Percentiles rank a stretch among this genome's conserved stretches.
phyloP scores from a whole-genome alignment of 2,329 filamentous ascomycete species.

The Alternaria sp. region DNA sequence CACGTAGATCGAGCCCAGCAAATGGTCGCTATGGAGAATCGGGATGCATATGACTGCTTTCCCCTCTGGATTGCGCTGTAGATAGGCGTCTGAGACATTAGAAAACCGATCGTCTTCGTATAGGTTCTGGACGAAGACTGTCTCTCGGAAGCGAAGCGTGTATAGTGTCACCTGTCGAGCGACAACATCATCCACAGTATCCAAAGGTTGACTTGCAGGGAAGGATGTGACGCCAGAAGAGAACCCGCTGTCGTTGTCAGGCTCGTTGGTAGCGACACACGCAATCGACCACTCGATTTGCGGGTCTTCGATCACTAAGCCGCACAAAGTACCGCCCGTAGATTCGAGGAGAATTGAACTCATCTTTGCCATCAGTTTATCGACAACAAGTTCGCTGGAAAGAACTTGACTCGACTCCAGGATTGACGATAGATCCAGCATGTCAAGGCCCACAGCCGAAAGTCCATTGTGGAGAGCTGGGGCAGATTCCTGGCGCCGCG shows the following conservation, averaged over 20 bases:
- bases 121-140: slow-evolving; percentile 77
- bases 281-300: slow-evolving; percentile 74
- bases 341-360: slow-evolving; percentile 82
- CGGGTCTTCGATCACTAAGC: slow-evolving; percentile 77
- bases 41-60: slow-evolving; percentile 83
- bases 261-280: slow-evolving; percentile 75
- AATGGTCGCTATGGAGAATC: slow-evolving; percentile 75
- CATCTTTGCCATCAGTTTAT: slow-evolving; percentile 80
- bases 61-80: slow-evolving; percentile 72
- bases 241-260: slow-evolving; percentile 31
- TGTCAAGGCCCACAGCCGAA: slow-evolving; percentile 74
- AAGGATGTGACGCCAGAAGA: slow-evolving; percentile 69
- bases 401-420: slow-evolving; percentile 81
- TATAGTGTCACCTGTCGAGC: slow-evolving; percentile 81
- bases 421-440: slow-evolving; percentile 83
- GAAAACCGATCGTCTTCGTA: slow-evolving; percentile 80
- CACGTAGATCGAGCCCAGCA: slow-evolving; percentile 79
- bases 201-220: slow-evolving; percentile 70
- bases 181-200: slow-evolving; percentile 71
- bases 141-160: slow-evolving; percentile 78
- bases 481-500: slow-evolving; percentile 52
- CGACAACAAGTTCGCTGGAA: slow-evolving; percentile 79
- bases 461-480: slow-evolving; percentile 69
- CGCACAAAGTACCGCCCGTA: slow-evolving; percentile 76
- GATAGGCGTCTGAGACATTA: slow-evolving; percentile 75